These are phyloP conservation scores for Leccinum ponderosum DNA, from an alignment of 1,284 basidiomycete genomes.

Conservation along the genomic window DNA sequence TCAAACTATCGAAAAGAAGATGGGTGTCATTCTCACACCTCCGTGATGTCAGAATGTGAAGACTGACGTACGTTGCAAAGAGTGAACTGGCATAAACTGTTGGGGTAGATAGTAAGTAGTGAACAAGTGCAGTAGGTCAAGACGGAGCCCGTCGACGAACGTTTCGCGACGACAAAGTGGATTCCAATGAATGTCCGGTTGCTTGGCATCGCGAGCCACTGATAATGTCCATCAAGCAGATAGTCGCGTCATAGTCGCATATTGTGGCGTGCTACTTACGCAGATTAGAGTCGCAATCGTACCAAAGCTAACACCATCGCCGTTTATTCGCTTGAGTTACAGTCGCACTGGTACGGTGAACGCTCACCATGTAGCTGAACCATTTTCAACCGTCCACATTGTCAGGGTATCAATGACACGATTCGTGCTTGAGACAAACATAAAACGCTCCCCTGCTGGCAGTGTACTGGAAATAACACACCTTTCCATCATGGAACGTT, in stretches of 20 bases:
- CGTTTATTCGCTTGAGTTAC: not conserved
- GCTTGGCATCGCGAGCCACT: constrained; percentile 44
- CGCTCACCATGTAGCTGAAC: constrained; percentile 45
- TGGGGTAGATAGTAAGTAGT: no score
- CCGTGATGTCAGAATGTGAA: not conserved
- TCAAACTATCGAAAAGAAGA: constrained; percentile 13
- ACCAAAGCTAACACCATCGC: constrained; percentile 33
- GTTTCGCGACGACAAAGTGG: constrained; percentile 49
- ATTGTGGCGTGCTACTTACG: constrained; percentile 31
- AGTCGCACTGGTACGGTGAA: not conserved
- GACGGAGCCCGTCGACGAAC: constrained; percentile 26
- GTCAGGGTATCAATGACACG: constrained; percentile 47
- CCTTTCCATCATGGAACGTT: constrained; percentile 39
- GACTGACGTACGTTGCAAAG: constrained; percentile 23
- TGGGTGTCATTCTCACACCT: not conserved
- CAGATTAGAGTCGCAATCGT: constrained; percentile 42
- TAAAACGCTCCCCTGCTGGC: not conserved
- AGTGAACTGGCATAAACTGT: constrained; percentile 29
- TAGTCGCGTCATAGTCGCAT: not conserved
- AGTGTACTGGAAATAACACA: constrained; percentile 10
- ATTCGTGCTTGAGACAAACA: constrained; percentile 37
- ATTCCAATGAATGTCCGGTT: constrained; percentile 47
- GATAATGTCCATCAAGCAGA: not conserved
- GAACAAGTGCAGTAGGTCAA: not conserved
- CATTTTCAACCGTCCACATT: constrained; percentile 52